Conservation (phyloP, 1,284 basidiomycete genomes). For the Irpex sp. region DNA sequence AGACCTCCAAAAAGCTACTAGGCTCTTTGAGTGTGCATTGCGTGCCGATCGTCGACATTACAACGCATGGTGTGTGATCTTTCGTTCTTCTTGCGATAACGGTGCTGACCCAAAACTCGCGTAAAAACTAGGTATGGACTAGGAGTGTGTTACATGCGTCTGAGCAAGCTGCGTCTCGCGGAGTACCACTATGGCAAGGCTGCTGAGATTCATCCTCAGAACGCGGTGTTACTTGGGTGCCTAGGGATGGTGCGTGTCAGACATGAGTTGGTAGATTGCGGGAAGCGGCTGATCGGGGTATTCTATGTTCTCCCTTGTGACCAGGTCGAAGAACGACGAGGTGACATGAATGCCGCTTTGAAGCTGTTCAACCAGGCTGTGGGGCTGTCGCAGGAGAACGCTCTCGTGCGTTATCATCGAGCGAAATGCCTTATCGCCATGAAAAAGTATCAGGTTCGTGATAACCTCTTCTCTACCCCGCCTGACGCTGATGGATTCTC, state of each 20-base stretch:
- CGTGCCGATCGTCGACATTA: constrained; percentile 88
- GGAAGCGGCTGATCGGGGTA: constrained; percentile 16
- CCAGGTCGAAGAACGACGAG: constrained; percentile 81
- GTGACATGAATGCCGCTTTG: constrained; percentile 71
- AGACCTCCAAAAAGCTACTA: constrained; percentile 85
- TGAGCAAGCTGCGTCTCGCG: constrained; percentile 86
- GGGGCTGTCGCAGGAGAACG: constrained; percentile 73
- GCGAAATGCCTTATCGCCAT: constrained; percentile 84
- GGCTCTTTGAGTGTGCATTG: constrained; percentile 87
- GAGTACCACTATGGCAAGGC: constrained; percentile 95
- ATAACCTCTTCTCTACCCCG: constrained; percentile 16
- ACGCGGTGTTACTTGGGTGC: constrained; percentile 87
- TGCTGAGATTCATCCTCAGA: constrained; percentile 85
- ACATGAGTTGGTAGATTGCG: constrained; percentile 6
- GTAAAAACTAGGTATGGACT: constrained; percentile 80
- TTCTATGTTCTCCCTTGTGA: constrained; percentile 23
- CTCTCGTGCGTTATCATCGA: constrained; percentile 87
- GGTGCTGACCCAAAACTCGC: constrained; percentile 4
- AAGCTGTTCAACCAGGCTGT: constrained; percentile 78
- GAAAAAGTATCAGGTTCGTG: constrained; percentile 76
- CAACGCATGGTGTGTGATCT: constrained; percentile 82
- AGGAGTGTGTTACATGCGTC: constrained; percentile 88
- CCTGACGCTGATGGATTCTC: constrained; percentile 24
- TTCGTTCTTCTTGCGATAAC: constrained; percentile 10
- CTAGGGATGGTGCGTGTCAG: constrained; percentile 77